These are phyloP conservation scores for Herpotrichia juniperi DNA, from an alignment of 2,329 filamentous ascomycete species.

Conservation along the genomic window DNA sequence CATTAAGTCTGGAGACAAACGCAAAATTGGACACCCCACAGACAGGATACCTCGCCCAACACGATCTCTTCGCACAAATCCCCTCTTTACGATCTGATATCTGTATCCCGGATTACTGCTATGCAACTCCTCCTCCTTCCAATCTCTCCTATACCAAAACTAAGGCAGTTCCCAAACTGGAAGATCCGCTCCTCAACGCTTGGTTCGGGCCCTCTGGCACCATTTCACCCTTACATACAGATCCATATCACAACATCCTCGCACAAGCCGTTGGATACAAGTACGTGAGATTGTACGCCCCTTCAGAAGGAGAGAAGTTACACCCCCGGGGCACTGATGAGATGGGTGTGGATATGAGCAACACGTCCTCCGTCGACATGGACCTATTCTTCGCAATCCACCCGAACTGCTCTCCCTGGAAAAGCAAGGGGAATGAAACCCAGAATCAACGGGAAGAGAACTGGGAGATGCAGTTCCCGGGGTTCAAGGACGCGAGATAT, in stretches of 20 bases:
- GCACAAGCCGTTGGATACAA: constrained; percentile 89
- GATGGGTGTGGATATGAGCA: constrained; percentile 84
- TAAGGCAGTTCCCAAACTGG: constrained; percentile 29
- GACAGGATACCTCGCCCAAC: constrained; percentile 89
- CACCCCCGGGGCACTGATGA: constrained; percentile 67
- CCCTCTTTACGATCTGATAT: constrained; percentile 79
- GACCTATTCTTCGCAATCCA: constrained; percentile 67
- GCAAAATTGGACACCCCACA: constrained; percentile 3
- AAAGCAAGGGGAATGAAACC: neutral
- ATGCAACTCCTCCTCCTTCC: constrained; percentile 65
- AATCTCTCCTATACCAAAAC: constrained; percentile 20
- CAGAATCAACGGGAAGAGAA: constrained; percentile 7
- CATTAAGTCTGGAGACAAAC: neutral
- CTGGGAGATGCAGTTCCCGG: constrained; percentile 51
- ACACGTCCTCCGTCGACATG: constrained; percentile 83
- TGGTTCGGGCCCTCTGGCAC: constrained; percentile 92
- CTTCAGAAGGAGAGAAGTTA: constrained; percentile 63
- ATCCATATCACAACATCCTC: constrained; percentile 92
- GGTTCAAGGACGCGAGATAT: constrained; percentile 67
- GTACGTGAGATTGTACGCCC: constrained; percentile 87
- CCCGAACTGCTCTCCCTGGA: constrained; percentile 26
- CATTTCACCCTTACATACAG: constrained; percentile 90
- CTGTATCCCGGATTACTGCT: constrained; percentile 82
- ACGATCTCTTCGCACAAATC: constrained; percentile 84
- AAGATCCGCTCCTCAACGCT: constrained; percentile 77